Conservation (phyloP, 805 yeast genomes). For the Ogataea nitratoaversa region DNA sequence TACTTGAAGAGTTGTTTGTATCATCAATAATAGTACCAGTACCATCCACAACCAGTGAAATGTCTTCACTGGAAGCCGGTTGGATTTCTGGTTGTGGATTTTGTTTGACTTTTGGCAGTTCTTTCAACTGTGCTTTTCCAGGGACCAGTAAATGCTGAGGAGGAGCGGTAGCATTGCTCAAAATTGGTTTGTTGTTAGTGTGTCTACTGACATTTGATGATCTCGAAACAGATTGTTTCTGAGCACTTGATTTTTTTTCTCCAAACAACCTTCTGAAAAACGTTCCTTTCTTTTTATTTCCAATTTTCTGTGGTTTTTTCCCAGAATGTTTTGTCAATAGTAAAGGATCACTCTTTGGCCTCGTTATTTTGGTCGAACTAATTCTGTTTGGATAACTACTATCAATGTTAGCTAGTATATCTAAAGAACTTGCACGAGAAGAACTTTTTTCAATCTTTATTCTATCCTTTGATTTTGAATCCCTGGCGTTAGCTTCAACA, state of each 20-base stretch:
- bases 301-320: not conserved
- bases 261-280: conserved; percentile 1
- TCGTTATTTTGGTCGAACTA: conserved; percentile 22
- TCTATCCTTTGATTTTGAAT: conserved; percentile 9
- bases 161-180: too few relatives aligned
- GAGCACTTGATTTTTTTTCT: not conserved
- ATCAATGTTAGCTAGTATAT: conserved; percentile 8
- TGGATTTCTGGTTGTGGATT: not conserved
- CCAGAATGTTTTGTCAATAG: not conserved
- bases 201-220: too few relatives aligned
- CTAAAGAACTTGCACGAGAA: conserved; percentile 21
- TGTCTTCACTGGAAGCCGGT: not conserved
- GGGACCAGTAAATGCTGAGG: too few relatives aligned
- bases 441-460: conserved; percentile 4
- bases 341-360: too few relatives aligned
- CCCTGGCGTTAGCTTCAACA: conserved; percentile 5
- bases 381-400: conserved; percentile 8
- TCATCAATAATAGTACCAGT: not conserved
- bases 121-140: too few relatives aligned
- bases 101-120: too few relatives aligned
- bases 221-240: not conserved
- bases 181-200: not conserved
- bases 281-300: not conserved
- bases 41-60: not conserved
- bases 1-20: conserved; percentile 16